A percentile compares a stretch with the other conserved stretches of the same genome.
Evolutionary conservation across 2,329 filamentous ascomycete species (phyloP).

Genomic region (Thielaviopsis punctulata): DNA sequence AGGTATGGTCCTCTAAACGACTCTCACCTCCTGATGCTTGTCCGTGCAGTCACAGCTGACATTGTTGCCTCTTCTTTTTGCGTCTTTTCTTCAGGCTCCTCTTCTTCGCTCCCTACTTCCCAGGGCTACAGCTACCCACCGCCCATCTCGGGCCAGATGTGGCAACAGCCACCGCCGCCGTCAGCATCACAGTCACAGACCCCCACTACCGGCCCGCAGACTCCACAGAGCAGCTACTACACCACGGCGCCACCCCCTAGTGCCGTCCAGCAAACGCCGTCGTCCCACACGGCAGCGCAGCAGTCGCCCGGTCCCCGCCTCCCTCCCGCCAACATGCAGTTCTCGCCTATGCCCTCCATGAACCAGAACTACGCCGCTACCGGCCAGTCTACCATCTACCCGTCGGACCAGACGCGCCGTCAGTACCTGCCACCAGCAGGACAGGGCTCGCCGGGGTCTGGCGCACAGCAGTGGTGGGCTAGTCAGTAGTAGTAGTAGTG

Average conservation of each 20-base stretch:
- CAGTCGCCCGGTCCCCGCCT: slow-evolving; percentile 24
- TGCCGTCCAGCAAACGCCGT: background rate
- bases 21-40: slow-evolving; percentile 28
- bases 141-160: slow-evolving; percentile 35
- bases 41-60: slow-evolving; percentile 40
- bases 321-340: slow-evolving; percentile 37
- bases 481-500: slow-evolving; percentile 22
- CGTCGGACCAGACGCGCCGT: slow-evolving; percentile 44
- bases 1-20: slow-evolving; percentile 39
- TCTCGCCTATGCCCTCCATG: slow-evolving; percentile 45
- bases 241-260: background rate
- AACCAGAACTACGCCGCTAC: slow-evolving; percentile 36
- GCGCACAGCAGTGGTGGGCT: slow-evolving; percentile 34
- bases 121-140: slow-evolving; percentile 45
- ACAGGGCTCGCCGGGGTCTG: slow-evolving; percentile 28
- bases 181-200: slow-evolving; percentile 37
- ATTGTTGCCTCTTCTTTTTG: background rate
- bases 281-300: background rate
- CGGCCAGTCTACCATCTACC: slow-evolving; percentile 37
- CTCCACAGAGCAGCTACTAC: background rate
- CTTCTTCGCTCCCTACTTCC: slow-evolving; percentile 29
- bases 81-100: slow-evolving; percentile 2
- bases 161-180: slow-evolving; percentile 43
- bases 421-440: slow-evolving; percentile 51
- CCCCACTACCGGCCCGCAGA: slow-evolving; percentile 27